A percentile compares a stretch with the other conserved stretches of the same genome.
These are phyloP conservation scores for Fragaria ananassa DNA, from an alignment of 306 rosid species.

Conservation along the genomic window DNA sequence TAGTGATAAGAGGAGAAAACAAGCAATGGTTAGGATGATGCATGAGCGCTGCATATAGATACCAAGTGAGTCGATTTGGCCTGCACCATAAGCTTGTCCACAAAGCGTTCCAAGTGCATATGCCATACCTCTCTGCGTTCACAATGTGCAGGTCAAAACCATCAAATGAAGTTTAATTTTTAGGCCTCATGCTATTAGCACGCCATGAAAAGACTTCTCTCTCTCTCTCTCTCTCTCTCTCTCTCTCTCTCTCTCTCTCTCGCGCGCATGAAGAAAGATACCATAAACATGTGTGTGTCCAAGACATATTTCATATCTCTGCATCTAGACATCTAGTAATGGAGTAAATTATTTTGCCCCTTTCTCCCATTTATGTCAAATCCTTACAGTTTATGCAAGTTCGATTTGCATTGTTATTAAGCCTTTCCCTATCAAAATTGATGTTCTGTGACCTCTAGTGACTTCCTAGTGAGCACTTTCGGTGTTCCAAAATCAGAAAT, in stretches of 20 bases:
- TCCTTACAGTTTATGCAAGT: not conserved
- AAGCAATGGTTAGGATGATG: slow-evolving; percentile 11
- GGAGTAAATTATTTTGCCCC: no score
- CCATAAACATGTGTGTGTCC: not conserved
- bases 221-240: no score
- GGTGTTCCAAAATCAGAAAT: no score
- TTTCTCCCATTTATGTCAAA: no score
- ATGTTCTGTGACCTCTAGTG: no score
- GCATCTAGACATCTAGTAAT: no score
- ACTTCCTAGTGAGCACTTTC: no score
- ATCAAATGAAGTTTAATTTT: not conserved
- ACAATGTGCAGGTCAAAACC: not conserved
- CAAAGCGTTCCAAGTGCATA: slow-evolving; percentile 25
- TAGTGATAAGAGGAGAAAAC: not conserved
- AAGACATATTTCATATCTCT: no score
- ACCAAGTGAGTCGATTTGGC: slow-evolving; percentile 21
- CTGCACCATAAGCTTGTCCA: slow-evolving; percentile 27
- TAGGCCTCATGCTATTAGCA: not conserved
- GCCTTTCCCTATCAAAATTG: no score
- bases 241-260: no score
- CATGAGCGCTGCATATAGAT: slow-evolving; percentile 24
- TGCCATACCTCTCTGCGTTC: slow-evolving; percentile 16
- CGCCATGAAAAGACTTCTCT: not conserved
- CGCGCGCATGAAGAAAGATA: not conserved
- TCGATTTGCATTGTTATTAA: not conserved